These are phyloP conservation scores for Albugo laibachii DNA, from an alignment of 352 stramenopile species.

Conservation along the genomic window DNA sequence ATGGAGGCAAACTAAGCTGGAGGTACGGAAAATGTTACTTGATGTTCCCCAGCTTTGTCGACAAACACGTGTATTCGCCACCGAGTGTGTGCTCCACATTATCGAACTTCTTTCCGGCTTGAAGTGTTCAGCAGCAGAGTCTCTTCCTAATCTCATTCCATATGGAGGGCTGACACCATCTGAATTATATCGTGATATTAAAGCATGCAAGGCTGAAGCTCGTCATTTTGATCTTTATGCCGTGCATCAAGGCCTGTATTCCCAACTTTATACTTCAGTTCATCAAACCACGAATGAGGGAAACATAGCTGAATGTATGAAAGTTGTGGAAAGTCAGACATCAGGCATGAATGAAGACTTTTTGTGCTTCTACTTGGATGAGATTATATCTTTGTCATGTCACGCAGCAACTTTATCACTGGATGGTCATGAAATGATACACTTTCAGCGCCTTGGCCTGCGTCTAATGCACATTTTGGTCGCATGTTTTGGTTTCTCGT, in stretches of 20 bases:
- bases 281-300: neutral
- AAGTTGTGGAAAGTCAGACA: conserved; percentile 1
- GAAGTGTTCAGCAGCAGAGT: neutral
- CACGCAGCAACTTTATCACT: conserved; percentile 48
- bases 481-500: conserved; percentile 24
- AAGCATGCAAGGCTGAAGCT: conserved; percentile 7
- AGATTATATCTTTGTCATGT: conserved; percentile 71
- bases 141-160: too few species aligned
- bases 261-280: neutral
- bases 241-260: conserved; percentile 22
- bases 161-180: too few species aligned
- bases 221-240: conserved; percentile 54
- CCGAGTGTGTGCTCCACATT: conserved; percentile 55
- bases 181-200: too few species aligned
- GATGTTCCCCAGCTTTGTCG: conserved; percentile 45
- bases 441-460: conserved; percentile 55
- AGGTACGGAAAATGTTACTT: conserved; percentile 32
- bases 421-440: conserved; percentile 48
- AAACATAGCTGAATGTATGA: neutral
- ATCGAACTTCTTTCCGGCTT: conserved; percentile 29
- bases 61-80: conserved; percentile 53
- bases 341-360: conserved; percentile 23
- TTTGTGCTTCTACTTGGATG: conserved; percentile 73
- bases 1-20: conserved; percentile 51
- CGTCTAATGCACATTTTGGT: conserved; percentile 45